phyloP scores from a whole-genome alignment of 331 rosid genomes.

The Acacia concinna region DNA sequence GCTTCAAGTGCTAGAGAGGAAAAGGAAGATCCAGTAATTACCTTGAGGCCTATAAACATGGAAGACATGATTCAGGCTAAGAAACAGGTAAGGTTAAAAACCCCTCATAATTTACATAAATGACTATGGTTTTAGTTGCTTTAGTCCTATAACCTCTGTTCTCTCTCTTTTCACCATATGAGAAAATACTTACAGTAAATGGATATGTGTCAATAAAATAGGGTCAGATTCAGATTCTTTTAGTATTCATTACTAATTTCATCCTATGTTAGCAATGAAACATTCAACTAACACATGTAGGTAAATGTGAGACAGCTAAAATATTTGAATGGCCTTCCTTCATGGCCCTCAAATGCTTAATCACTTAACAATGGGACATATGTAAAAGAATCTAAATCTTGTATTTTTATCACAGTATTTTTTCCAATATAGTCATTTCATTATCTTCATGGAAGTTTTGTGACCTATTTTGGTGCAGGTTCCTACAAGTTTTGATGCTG shows the following conservation, averaged over 20 bases:
- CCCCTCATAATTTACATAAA: neutral
- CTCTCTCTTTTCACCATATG: neutral
- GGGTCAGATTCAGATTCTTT: neutral
- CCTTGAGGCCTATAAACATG: conserved; percentile 68
- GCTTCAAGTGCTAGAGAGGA: conserved; percentile 21
- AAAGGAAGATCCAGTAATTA: conserved; percentile 49
- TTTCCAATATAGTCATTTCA: neutral
- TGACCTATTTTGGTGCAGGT: conserved; percentile 15
- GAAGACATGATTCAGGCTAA: conserved; percentile 87
- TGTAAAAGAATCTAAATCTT: neutral
- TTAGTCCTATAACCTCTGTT: neutral
- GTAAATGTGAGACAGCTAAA: neutral
- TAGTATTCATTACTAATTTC: neutral
- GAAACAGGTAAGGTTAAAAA: conserved; percentile 52
- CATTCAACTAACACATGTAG: neutral
- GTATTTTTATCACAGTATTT: conserved; percentile 33
- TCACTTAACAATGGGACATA: neutral
- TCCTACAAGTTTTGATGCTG: conserved; percentile 84
- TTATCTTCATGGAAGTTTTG: neutral
- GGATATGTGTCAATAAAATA: neutral
- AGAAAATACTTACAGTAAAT: neutral
- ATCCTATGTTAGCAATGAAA: neutral
- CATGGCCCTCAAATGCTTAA: neutral
- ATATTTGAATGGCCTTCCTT: neutral
- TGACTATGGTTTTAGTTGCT: neutral